phyloP scores from a whole-genome alignment of 805 yeast genomes.

The Teunomyces atbi region DNA sequence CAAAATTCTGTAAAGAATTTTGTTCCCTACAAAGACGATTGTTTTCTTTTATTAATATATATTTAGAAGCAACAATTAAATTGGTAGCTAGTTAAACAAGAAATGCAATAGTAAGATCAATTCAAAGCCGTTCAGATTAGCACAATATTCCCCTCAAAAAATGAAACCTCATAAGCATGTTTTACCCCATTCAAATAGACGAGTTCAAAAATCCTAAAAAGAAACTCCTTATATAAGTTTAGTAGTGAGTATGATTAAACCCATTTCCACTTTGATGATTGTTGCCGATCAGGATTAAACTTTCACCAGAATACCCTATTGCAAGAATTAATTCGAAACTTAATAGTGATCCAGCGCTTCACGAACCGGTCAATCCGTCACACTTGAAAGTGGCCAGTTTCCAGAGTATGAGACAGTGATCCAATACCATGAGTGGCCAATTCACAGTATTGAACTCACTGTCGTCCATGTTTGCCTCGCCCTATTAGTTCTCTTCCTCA shows the following conservation, averaged over 20 bases:
- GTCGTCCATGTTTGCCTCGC: not conserved
- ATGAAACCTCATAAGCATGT: not conserved
- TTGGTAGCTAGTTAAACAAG: not conserved
- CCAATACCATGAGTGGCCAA: slow-evolving; percentile 3
- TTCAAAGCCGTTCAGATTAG: not conserved
- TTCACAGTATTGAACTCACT: not conserved
- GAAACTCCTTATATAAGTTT: not conserved
- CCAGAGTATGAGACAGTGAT: not conserved
- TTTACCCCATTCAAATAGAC: not conserved
- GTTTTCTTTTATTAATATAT: not conserved
- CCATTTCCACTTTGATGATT: not conserved
- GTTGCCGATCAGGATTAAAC: slow-evolving; percentile 3
- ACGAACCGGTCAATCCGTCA: slow-evolving; percentile 1
- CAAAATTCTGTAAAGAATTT: not conserved
- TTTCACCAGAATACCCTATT: not conserved
- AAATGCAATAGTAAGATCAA: not conserved
- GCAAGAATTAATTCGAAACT: not conserved
- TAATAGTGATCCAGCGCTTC: not conserved
- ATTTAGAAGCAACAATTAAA: not conserved
- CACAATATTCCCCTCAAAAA: not conserved
- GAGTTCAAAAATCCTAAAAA: not conserved
- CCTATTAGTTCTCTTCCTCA: not conserved
- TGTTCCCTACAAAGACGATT: not conserved
- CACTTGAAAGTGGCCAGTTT: slow-evolving; percentile 2
- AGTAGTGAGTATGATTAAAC: not conserved